A percentile compares a stretch with the other conserved stretches of the same genome.
Evolutionary conservation across 106 monocot species (phyloP).

Genomic region (Dendrobium nobile): DNA sequence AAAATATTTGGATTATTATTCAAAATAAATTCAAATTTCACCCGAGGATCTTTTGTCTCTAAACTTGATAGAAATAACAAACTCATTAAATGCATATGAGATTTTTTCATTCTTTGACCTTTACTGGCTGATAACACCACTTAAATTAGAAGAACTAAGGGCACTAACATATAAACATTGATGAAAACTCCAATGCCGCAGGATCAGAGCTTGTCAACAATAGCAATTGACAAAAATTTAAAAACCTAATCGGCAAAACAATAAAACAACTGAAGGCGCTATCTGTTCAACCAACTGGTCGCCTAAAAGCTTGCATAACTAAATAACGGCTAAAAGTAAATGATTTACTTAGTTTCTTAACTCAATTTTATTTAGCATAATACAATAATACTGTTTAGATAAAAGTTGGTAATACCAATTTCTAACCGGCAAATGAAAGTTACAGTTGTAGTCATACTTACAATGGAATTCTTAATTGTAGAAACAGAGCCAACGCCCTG

Average conservation of each 20-base stretch:
- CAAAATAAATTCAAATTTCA: background rate
- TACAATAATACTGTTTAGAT: background rate
- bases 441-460: conserved; percentile 26
- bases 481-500: conserved; percentile 63
- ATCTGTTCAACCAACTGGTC: background rate
- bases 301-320: background rate
- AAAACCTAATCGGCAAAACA: background rate
- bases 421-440: conserved; percentile 16
- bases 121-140: background rate
- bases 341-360: background rate
- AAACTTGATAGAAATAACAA: background rate
- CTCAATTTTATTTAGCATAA: background rate
- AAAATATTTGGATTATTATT: background rate
- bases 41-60: background rate
- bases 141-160: background rate
- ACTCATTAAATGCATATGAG: background rate
- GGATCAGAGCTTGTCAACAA: background rate
- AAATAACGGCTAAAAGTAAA: background rate
- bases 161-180: background rate
- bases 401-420: background rate
- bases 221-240: background rate
- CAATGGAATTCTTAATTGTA: conserved; percentile 46
- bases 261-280: background rate
- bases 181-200: background rate
- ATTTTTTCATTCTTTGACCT: background rate